Base-by-base conservation (phyloP, 2,329 filamentous ascomycete species). In the Drechslerella stenobrocha region DNA sequence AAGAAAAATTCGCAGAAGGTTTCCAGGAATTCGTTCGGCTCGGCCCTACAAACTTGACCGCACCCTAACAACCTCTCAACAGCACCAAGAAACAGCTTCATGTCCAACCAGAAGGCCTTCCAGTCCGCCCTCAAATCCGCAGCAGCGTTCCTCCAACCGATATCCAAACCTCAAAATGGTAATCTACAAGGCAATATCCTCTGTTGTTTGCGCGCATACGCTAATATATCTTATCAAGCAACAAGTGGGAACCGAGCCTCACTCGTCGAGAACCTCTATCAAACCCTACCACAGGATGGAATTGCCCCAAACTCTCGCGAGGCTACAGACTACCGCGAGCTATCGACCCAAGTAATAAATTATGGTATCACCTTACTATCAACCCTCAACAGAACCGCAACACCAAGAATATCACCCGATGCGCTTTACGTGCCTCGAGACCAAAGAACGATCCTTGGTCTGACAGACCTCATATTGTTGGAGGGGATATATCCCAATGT, bases 401-500 rank as follows among this genome's bases (percentile, higher is more conserved):
- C 34, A 2, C 28, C 63, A 1, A 67, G 60, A 45, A 67, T 45
- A 5, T 67, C 55, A 3, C 63, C 63, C 18, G 63, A 67, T 18
- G 63, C 63, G 2, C 63, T 67, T 1, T 67, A 55, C 45, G 63
- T 63, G 7, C 69, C 69, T 5, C 40, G 64, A 45, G 70, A 73
- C 13, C 66, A 67, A 18, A 69, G 72, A 15, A 72, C 64, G 23
- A 60, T 73, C 5, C 66, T 57, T 32, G 65, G 67, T 22, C 70
- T 73, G 13, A 63, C 73, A 3, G 72, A 73, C 42, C 57, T 73
- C 18, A 47, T 73, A 13, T 56, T 72, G 2, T 58, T 73, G 3
- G 72, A 73, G 48, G 72, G 72, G 13, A 70, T 73, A 48, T 73
- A 73, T 32, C 71, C 72, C 4, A 71, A 70, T 4, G 40, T 71